These are phyloP conservation scores for Neopestalotiopsis sp. DNA, from an alignment of 2,329 filamentous ascomycete genomes.

Conservation along the genomic window DNA sequence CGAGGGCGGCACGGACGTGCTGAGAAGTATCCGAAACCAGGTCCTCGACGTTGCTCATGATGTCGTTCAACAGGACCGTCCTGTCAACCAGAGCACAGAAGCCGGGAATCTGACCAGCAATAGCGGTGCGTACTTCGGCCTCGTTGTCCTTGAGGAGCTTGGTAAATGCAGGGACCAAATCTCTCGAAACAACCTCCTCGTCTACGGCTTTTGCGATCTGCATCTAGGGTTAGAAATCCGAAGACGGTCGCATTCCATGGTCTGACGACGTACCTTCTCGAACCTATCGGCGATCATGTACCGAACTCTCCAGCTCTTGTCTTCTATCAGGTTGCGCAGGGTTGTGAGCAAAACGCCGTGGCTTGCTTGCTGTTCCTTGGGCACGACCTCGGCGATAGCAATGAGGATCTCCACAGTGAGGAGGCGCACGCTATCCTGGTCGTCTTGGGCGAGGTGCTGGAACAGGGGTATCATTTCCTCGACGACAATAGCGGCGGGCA, in stretches of 20 bases:
- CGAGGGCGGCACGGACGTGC: constrained; percentile 92
- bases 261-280: constrained; percentile 73
- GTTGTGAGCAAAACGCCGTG: constrained; percentile 92
- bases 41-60: constrained; percentile 96
- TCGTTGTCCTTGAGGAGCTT: constrained; percentile 98
- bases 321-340: constrained; percentile 91
- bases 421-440: constrained; percentile 96
- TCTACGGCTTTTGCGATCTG: constrained; percentile 98
- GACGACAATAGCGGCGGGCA: constrained; percentile 88
- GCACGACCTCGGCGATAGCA: constrained; percentile 93
- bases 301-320: constrained; percentile 98
- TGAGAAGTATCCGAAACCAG: constrained; percentile 95
- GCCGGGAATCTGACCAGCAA: constrained; percentile 95
- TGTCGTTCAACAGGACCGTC: constrained; percentile 87
- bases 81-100: constrained; percentile 92
- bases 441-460: constrained; percentile 93
- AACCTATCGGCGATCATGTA: constrained; percentile 99
- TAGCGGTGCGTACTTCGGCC: constrained; percentile 94
- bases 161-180: constrained; percentile 95
- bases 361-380: constrained; percentile 96
- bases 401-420: constrained; percentile 97
- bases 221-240: not conserved
- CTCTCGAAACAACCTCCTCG: constrained; percentile 91
- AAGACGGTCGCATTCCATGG: not conserved
- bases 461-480: constrained; percentile 99